These are phyloP conservation scores for Rhamnella rubrinervis DNA, from an alignment of 331 rosid species.

Conservation along the genomic window DNA sequence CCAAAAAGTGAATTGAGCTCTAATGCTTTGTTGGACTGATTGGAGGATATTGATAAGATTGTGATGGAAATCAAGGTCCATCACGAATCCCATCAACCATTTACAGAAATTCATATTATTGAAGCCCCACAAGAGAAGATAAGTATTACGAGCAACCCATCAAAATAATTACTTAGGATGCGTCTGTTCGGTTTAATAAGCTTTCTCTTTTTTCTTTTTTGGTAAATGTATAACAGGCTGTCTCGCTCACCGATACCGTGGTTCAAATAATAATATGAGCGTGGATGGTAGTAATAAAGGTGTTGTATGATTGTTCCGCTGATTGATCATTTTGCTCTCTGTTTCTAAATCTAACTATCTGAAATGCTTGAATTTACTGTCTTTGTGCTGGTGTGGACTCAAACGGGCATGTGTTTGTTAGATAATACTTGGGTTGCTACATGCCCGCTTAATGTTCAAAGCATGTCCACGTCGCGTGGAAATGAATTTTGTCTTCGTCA, in stretches of 20 bases:
- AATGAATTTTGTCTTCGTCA: constrained; percentile 2
- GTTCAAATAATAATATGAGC: too few species aligned
- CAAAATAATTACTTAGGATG: neutral
- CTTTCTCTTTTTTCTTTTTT: too few species aligned
- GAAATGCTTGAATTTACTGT: neutral
- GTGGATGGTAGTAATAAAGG: too few species aligned
- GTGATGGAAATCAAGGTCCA: constrained; percentile 17
- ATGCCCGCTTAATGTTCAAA: too few species aligned
- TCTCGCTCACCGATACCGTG: too few species aligned
- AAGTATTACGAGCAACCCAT: neutral
- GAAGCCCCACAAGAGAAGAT: constrained; percentile 10
- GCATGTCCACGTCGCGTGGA: constrained; percentile 3
- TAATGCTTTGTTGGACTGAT: neutral
- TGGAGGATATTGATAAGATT: constrained; percentile 3
- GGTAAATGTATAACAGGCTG: too few species aligned
- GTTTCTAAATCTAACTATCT: neutral
- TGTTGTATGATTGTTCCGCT: neutral
- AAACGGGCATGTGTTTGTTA: neutral
- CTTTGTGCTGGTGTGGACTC: neutral
- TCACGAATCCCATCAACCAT: constrained; percentile 4
- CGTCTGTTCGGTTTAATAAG: too few species aligned
- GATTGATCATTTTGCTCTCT: neutral
- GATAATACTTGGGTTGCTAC: neutral
- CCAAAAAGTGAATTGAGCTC: neutral
- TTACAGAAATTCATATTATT: neutral